Evolutionary conservation across 768 basidiomycete genomes (phyloP).

Genomic region (Kwoniella europaea): DNA sequence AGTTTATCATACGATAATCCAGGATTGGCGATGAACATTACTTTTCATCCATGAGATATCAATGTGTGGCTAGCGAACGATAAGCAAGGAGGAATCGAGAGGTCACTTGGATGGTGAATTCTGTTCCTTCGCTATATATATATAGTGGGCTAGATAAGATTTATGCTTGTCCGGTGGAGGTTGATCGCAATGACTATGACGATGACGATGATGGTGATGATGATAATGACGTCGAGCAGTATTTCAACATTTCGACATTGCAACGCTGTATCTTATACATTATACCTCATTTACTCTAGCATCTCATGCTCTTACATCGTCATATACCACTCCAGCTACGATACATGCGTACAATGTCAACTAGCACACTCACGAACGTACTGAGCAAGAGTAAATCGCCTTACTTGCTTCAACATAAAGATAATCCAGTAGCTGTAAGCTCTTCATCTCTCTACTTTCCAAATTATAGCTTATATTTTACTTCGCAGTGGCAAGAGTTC

Average conservation of each 20-base stretch:
- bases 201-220: neutral
- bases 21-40: conserved; percentile 31
- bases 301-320: neutral
- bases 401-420: conserved; percentile 50
- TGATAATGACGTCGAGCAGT: neutral
- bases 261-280: neutral
- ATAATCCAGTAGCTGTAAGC: conserved; percentile 51
- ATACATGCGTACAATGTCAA: conserved; percentile 1
- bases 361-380: conserved; percentile 34
- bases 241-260: neutral
- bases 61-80: conserved; percentile 7
- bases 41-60: conserved; percentile 8
- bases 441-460: neutral
- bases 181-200: neutral
- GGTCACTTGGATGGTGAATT: conserved; percentile 32
- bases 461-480: neutral
- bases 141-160: too few relatives aligned
- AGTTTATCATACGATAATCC: conserved; percentile 18
- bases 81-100: conserved; percentile 37
- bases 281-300: neutral
- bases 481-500: conserved; percentile 53
- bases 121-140: conserved; percentile 3
- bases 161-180: neutral
- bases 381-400: conserved; percentile 47
- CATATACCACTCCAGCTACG: neutral